Evolutionary conservation across 768 basidiomycete genomes (phyloP).

Genomic region (Clitopilus passeckerianus): DNA sequence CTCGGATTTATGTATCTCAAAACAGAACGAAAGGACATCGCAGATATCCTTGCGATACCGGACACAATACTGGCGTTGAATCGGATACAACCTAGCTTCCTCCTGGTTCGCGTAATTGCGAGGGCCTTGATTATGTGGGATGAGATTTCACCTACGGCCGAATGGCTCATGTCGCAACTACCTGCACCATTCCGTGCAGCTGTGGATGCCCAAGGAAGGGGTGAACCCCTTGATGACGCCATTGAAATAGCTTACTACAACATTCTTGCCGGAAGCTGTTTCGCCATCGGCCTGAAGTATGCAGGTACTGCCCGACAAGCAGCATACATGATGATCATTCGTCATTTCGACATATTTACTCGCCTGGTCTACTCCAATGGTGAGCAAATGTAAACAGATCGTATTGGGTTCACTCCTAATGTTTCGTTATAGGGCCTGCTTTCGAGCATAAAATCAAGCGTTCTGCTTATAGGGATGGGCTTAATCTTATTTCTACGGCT

Average conservation of each 20-base stretch:
- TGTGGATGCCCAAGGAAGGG: slow-evolving; percentile 47
- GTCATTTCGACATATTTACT: slow-evolving; percentile 77
- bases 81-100: slow-evolving; percentile 81
- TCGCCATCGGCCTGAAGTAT: slow-evolving; percentile 87
- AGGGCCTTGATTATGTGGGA: slow-evolving; percentile 86
- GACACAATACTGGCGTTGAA: slow-evolving; percentile 76
- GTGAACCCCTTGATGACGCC: slow-evolving; percentile 56
- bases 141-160: slow-evolving; percentile 58
- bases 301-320: slow-evolving; percentile 92
- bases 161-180: slow-evolving; percentile 71
- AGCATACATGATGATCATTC: slow-evolving; percentile 79
- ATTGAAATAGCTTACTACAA: slow-evolving; percentile 90
- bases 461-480: slow-evolving; percentile 79
- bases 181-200: slow-evolving; percentile 61
- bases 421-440: slow-evolving; percentile 55
- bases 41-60: slow-evolving; percentile 80
- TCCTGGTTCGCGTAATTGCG: slow-evolving; percentile 77
- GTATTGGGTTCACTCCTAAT: too few species aligned
- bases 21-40: slow-evolving; percentile 80
- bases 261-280: slow-evolving; percentile 87
- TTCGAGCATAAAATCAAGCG: slow-evolving; percentile 90
- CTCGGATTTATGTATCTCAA: slow-evolving; percentile 91
- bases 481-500: slow-evolving; percentile 83
- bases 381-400: too few species aligned
- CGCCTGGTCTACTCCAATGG: slow-evolving; percentile 64